These are phyloP conservation scores for Ascosphaera aggregata DNA, from an alignment of 2,329 filamentous ascomycete genomes.

Conservation along the genomic window DNA sequence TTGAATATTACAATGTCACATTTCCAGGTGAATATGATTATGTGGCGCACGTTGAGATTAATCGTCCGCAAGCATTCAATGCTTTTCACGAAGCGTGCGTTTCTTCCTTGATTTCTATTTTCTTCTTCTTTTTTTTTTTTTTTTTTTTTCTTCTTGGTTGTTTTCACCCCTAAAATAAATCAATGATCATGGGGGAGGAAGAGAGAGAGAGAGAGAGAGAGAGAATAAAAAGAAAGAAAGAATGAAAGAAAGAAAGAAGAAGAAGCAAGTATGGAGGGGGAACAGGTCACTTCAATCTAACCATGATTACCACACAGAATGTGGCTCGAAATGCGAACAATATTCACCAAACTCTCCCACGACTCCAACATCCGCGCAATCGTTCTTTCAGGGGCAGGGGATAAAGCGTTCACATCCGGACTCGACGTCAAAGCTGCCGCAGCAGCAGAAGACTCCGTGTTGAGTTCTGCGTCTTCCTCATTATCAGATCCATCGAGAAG, in stretches of 20 bases:
- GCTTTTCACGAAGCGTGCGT: slow-evolving; percentile 48
- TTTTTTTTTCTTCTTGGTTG: slow-evolving; percentile 2
- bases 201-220: no score
- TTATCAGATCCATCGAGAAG: slow-evolving; percentile 37
- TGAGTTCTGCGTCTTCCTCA: slow-evolving; percentile 8
- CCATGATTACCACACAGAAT: slow-evolving; percentile 27
- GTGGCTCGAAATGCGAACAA: slow-evolving; percentile 55
- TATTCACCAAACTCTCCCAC: slow-evolving; percentile 49
- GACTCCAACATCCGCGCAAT: slow-evolving; percentile 54
- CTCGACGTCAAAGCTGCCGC: slow-evolving; percentile 57
- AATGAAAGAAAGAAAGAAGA: no score
- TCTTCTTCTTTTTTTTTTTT: not conserved
- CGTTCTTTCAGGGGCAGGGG: slow-evolving; percentile 58
- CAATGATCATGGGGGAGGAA: no score
- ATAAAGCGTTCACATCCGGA: slow-evolving; percentile 65
- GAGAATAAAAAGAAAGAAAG: no score
- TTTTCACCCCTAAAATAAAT: no score
- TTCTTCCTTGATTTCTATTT: not conserved
- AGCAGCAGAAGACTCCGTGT: slow-evolving; percentile 21
- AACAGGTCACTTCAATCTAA: not conserved
- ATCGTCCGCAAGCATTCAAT: slow-evolving; percentile 69
- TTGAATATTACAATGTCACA: slow-evolving; percentile 47
- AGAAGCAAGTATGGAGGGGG: no score
- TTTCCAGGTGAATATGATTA: slow-evolving; percentile 35
- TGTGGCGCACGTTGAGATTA: slow-evolving; percentile 83